A percentile compares a stretch with the other conserved stretches of the same genome.
Conservation (phyloP, 179 eudicot genomes). For the Heliamphora ciliata region DNA sequence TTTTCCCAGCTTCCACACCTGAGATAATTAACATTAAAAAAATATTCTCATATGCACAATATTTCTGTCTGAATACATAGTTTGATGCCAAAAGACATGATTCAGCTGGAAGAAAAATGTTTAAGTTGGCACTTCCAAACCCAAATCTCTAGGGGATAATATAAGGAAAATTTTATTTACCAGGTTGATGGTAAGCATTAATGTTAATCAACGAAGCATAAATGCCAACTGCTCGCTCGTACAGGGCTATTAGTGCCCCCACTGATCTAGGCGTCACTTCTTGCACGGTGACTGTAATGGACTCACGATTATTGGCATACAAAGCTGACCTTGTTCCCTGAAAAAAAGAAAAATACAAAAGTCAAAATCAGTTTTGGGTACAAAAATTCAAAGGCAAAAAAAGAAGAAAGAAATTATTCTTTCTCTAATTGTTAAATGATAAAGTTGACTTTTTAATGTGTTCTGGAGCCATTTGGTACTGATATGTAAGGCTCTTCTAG, state of each 20-base stretch:
- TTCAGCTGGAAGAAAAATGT: neutral
- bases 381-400: neutral
- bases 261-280: constrained; percentile 97
- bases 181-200: constrained; percentile 98
- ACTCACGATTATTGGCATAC: constrained; percentile 78
- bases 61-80: neutral
- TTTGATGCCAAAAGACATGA: constrained; percentile 10
- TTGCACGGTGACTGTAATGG: constrained; percentile 91
- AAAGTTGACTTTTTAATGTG: neutral
- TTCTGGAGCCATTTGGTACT: too few species aligned
- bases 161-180: constrained; percentile 35
- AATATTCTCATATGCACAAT: neutral
- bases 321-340: constrained; percentile 83
- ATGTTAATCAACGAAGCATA: constrained; percentile 89
- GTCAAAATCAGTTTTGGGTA: neutral
- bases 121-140: constrained; percentile 13
- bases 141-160: constrained; percentile 12
- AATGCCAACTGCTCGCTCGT: constrained; percentile 97
- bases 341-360: neutral
- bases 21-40: constrained; percentile 3
- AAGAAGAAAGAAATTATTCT: neutral
- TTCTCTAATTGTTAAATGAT: neutral
- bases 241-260: constrained; percentile 86
- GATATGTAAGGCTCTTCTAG: too few species aligned
- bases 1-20: constrained; percentile 99